These are phyloP conservation scores for Hypoxylon perforatum DNA, from an alignment of 495 filamentous ascomycete species.

Conservation along the genomic window DNA sequence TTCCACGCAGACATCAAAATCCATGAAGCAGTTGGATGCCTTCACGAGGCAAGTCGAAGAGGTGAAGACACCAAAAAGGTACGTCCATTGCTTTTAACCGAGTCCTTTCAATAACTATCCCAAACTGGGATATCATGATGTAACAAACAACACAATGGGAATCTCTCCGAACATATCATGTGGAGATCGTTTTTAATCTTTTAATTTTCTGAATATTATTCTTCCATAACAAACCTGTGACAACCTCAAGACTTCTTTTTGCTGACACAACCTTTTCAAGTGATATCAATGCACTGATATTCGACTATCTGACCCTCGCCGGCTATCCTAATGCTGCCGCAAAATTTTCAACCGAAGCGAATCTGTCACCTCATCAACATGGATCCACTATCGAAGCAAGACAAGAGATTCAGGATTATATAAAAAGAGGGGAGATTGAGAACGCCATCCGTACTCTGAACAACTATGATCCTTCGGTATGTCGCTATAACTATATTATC, in stretches of 20 bases:
- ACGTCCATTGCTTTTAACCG: constrained; percentile 53
- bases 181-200: constrained; percentile 75
- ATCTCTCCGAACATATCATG: constrained; percentile 98
- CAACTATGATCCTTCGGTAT: constrained; percentile 89
- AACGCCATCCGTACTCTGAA: constrained; percentile 87
- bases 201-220: constrained; percentile 70
- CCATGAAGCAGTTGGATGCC: constrained; percentile 64
- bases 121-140: constrained; percentile 73
- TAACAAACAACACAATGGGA: constrained; percentile 93
- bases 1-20: constrained; percentile 73
- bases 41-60: constrained; percentile 88
- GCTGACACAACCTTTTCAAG: constrained; percentile 59
- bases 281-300: constrained; percentile 93
- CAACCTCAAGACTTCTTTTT: constrained; percentile 47
- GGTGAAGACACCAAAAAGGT: constrained; percentile 90
- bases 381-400: constrained; percentile 78
- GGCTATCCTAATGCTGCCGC: constrained; percentile 93
- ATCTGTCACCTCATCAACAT: constrained; percentile 77
- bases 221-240: constrained; percentile 20
- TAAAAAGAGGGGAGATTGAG: constrained; percentile 86
- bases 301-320: constrained; percentile 97
- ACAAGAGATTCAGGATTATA: constrained; percentile 81
- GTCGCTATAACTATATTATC: constrained; percentile 45
- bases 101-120: constrained; percentile 25
- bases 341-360: constrained; percentile 94